Evolutionary conservation across 1,139 yeast genomes (phyloP).

Genomic region (Spencermartinsiella ligniputridi): DNA sequence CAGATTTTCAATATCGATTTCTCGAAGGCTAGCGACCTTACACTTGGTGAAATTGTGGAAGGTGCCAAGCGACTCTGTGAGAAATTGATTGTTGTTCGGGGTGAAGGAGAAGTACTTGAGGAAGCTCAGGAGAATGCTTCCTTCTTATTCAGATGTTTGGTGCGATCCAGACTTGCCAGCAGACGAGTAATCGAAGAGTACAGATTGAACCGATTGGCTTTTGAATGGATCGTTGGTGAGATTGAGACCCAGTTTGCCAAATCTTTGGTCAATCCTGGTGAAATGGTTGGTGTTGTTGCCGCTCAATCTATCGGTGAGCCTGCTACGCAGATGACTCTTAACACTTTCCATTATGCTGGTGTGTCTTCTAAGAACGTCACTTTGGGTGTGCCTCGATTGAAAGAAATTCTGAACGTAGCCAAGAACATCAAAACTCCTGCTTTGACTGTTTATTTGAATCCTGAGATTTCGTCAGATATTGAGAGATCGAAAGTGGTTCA

Average conservation of each 20-base stretch:
- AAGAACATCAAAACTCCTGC: conserved; percentile 99
- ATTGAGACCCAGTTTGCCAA: conserved; percentile 90
- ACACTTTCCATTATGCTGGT: conserved; percentile 99
- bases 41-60: conserved; percentile 70
- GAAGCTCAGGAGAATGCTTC: conserved; percentile 96
- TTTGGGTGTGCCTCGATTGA: conserved; percentile 98
- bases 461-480: conserved; percentile 78
- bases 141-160: conserved; percentile 79
- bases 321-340: conserved; percentile 98
- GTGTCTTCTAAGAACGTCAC: conserved; percentile 98
- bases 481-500: conserved; percentile 93
- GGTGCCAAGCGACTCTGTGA: conserved; percentile 69
- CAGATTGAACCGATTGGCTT: conserved; percentile 76
- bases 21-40: conserved; percentile 83
- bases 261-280: conserved; percentile 96
- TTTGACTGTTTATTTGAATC: conserved; percentile 80
- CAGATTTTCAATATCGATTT: conserved; percentile 94
- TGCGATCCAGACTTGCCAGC: conserved; percentile 86
- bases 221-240: conserved; percentile 95
- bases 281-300: conserved; percentile 99
- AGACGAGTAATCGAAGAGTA: conserved; percentile 91
- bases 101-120: conserved; percentile 62
- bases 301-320: conserved; percentile 99
- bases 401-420: conserved; percentile 98
- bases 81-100: conserved; percentile 75